These are phyloP conservation scores for Aleurites moluccanus DNA, from an alignment of 441 rosid genomes.

Conservation along the genomic window DNA sequence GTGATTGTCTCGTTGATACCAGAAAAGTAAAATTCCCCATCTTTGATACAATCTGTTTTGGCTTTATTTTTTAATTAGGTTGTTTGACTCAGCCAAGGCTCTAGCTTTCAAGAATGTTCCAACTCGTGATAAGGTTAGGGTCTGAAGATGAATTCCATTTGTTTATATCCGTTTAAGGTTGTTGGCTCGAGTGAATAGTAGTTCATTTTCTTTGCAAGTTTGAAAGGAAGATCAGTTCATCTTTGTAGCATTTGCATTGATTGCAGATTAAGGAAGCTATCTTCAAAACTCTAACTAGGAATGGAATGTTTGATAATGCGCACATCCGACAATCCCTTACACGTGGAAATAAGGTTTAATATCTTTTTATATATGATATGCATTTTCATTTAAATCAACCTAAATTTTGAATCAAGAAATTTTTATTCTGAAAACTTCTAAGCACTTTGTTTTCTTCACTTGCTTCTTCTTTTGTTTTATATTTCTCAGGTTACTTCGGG, in stretches of 20 bases:
- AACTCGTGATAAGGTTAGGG: constrained; percentile 60
- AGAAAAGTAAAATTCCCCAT: neutral
- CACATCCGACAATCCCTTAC: constrained; percentile 85
- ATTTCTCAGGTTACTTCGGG: constrained; percentile 73
- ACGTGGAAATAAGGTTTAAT: constrained; percentile 77
- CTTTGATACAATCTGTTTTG: constrained; percentile 6
- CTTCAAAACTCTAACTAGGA: constrained; percentile 70
- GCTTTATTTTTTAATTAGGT: constrained; percentile 38
- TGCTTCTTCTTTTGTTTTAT: constrained; percentile 4
- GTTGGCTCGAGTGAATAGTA: neutral
- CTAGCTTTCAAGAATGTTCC: constrained; percentile 85
- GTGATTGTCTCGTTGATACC: neutral
- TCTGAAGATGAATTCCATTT: constrained; percentile 16
- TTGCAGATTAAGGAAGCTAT: constrained; percentile 76
- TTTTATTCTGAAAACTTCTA: neutral
- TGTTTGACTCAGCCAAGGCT: constrained; percentile 91
- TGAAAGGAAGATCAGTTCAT: constrained; percentile 10
- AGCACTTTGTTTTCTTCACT: constrained; percentile 1
- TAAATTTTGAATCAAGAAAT: neutral
- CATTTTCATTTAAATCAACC: neutral
- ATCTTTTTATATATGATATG: neutral
- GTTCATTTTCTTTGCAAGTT: constrained; percentile 5
- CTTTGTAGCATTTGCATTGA: constrained; percentile 11
- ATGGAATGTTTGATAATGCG: constrained; percentile 85
- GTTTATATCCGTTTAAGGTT: neutral